Percentiles rank a stretch among this genome's conserved stretches.
Evolutionary conservation across 306 rosid species (phyloP).

Genomic region (Malus domestica): ASM211411v1 NC_041803.1:32691001-32691500

Average conservation of each 20-base stretch:
- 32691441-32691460: constrained; percentile 70
- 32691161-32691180: background rate
- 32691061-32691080: background rate
- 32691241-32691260: background rate
- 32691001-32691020: background rate
- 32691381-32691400: constrained; percentile 71
- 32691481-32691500: constrained; percentile 65
- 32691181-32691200: background rate
- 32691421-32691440: constrained; percentile 72
- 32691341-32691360: constrained; percentile 79
- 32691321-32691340: constrained; percentile 85
- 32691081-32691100: background rate
- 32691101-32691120: background rate
- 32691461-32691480: constrained; percentile 84
- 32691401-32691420: constrained; percentile 61
- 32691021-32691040: background rate
- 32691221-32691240: background rate
- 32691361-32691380: constrained; percentile 89
- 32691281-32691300: constrained; percentile 66
- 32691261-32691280: constrained; percentile 51
- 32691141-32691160: background rate
- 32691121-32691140: background rate
- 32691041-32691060: background rate
- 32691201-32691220: background rate
- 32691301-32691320: constrained; percentile 49